A percentile compares a stretch with the other conserved stretches of the same genome.
These are phyloP conservation scores for Candida montana DNA, from an alignment of 805 yeast species.

Conservation along the genomic window DNA sequence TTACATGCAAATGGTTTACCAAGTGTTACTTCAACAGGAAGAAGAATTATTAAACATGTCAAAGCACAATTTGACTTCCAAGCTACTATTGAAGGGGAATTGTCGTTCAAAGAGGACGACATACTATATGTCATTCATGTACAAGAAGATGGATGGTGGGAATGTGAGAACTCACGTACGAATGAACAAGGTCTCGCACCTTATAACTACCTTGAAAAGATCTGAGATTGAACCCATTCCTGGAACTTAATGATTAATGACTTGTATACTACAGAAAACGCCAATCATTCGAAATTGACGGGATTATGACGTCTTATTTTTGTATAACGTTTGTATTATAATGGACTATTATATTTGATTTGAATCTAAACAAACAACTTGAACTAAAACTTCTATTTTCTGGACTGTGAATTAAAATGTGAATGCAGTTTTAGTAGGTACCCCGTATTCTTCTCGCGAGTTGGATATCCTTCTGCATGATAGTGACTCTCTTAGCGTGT, in stretches of 20 bases:
- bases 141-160: constrained; percentile 78
- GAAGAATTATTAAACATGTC: constrained; percentile 45
- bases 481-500: constrained; percentile 79
- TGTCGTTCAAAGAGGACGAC: constrained; percentile 55
- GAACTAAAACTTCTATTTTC: background rate
- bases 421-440: constrained; percentile 17
- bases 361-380: background rate
- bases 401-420: background rate
- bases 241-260: constrained; percentile 1
- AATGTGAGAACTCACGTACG: constrained; percentile 47
- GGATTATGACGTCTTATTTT: too few species aligned
- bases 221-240: constrained; percentile 1
- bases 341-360: background rate
- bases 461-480: constrained; percentile 79
- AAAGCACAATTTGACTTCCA: constrained; percentile 54
- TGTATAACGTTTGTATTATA: background rate
- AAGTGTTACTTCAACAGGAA: constrained; percentile 44
- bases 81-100: constrained; percentile 57
- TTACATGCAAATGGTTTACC: constrained; percentile 36
- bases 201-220: constrained; percentile 42
- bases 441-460: constrained; percentile 76
- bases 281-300: too few species aligned
- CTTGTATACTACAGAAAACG: too few species aligned
- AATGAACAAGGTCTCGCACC: constrained; percentile 51
- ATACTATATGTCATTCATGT: constrained; percentile 44